Conservation (phyloP, 2,329 filamentous ascomycete genomes). For the Cordyceps pruinosa region DNA sequence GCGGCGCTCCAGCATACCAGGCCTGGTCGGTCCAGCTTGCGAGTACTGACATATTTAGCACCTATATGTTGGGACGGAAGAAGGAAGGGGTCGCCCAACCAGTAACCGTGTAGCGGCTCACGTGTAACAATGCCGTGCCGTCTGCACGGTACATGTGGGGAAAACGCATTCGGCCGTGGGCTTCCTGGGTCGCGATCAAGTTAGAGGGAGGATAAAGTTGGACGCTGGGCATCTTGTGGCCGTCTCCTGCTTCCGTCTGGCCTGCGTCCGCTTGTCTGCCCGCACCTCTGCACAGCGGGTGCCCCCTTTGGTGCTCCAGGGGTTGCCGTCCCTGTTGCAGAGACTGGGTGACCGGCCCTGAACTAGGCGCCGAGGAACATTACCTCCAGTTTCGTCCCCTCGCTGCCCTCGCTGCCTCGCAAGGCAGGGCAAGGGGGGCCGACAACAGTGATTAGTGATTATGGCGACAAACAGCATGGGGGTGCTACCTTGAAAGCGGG, state of each 20-base stretch:
- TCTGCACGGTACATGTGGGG: background rate
- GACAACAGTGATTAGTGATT: constrained; percentile 7
- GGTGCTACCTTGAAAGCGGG: constrained; percentile 2
- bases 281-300: no score
- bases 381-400: background rate
- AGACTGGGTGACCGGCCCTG: background rate
- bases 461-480: background rate
- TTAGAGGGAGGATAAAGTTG: background rate
- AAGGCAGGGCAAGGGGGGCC: background rate
- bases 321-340: background rate
- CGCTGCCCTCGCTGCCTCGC: background rate
- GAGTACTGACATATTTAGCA: no score
- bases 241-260: background rate
- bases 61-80: constrained; percentile 1
- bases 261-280: no score
- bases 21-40: background rate
- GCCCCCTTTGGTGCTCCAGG: no score
- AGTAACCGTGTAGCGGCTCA: background rate
- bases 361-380: background rate
- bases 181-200: background rate
- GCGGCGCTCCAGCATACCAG: background rate
- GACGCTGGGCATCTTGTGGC: background rate
- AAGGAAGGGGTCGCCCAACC: background rate
- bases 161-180: background rate
- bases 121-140: constrained; percentile 1